Evolutionary conservation across 2,329 filamentous ascomycete species (phyloP).

Genomic region (Trichoderma asperellum): DNA sequence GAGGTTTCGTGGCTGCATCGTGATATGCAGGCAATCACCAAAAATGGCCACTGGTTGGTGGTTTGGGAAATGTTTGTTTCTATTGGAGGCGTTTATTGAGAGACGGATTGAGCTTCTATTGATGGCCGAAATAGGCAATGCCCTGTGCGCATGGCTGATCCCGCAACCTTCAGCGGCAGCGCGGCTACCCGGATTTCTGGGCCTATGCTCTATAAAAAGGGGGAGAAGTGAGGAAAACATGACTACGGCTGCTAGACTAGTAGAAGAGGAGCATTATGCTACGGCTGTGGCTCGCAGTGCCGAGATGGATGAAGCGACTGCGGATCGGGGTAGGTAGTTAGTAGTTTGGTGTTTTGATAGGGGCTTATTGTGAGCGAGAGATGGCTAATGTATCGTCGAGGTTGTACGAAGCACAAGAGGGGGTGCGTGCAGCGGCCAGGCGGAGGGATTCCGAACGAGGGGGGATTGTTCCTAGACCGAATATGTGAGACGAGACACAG

Average conservation of each 20-base stretch:
- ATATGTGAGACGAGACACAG: too few relatives aligned
- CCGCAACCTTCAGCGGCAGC: slow-evolving; percentile 21
- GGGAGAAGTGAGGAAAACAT: background rate
- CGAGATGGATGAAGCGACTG: background rate
- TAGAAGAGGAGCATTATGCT: background rate
- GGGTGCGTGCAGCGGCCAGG: background rate
- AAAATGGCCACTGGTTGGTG: background rate
- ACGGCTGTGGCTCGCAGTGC: background rate
- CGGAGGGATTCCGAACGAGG: background rate
- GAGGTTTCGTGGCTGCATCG: background rate
- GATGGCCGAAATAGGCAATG: slow-evolving; percentile 41
- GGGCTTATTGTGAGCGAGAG: background rate
- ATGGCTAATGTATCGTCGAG: background rate
- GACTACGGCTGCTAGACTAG: too few relatives aligned
- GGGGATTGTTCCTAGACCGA: background rate
- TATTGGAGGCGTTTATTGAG: slow-evolving; percentile 38
- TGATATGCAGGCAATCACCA: background rate
- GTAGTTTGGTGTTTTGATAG: background rate
- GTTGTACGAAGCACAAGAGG: background rate
- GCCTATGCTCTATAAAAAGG: background rate
- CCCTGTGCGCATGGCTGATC: slow-evolving; percentile 8
- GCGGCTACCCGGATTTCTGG: background rate
- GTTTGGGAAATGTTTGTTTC: slow-evolving; percentile 8
- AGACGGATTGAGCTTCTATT: slow-evolving; percentile 38
- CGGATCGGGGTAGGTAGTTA: background rate